Conservation (phyloP, 208 protist species). For the Blastocrithidia nonstop region DNA sequence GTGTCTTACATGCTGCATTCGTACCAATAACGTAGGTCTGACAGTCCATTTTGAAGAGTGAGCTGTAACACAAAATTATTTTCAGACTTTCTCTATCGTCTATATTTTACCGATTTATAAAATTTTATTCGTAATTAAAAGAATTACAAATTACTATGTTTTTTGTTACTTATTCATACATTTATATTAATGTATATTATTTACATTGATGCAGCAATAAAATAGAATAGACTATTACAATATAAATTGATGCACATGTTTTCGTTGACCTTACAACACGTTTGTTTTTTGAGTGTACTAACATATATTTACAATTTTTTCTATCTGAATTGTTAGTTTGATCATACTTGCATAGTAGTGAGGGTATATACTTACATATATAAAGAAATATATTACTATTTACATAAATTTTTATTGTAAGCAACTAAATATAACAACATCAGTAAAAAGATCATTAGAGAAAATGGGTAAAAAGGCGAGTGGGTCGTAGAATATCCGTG, state of each 20-base stretch:
- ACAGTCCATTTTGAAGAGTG: slow-evolving; percentile 36
- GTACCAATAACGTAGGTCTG: slow-evolving; percentile 68
- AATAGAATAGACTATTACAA: neutral
- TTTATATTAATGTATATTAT: neutral
- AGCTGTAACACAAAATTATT: slow-evolving; percentile 18
- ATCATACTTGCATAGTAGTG: too few relatives aligned
- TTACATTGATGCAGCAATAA: too few relatives aligned
- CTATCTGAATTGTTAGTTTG: too few relatives aligned
- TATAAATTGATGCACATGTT: slow-evolving; percentile 1
- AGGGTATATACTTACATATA: neutral
- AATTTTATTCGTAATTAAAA: neutral
- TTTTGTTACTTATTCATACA: neutral
- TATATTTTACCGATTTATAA: neutral
- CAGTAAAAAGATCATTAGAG: neutral
- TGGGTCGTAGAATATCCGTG: slow-evolving; percentile 80
- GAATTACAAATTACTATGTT: neutral
- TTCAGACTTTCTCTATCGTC: neutral
- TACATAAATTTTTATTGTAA: neutral
- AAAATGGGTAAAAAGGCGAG: slow-evolving; percentile 55
- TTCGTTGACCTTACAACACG: too few relatives aligned
- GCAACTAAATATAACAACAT: neutral
- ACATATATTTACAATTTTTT: too few relatives aligned
- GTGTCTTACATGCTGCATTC: slow-evolving; percentile 55
- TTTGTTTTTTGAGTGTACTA: too few relatives aligned
- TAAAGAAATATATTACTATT: neutral